Conservation (phyloP, 257 asterid species). For the Fraxinus cuspidata region DNA sequence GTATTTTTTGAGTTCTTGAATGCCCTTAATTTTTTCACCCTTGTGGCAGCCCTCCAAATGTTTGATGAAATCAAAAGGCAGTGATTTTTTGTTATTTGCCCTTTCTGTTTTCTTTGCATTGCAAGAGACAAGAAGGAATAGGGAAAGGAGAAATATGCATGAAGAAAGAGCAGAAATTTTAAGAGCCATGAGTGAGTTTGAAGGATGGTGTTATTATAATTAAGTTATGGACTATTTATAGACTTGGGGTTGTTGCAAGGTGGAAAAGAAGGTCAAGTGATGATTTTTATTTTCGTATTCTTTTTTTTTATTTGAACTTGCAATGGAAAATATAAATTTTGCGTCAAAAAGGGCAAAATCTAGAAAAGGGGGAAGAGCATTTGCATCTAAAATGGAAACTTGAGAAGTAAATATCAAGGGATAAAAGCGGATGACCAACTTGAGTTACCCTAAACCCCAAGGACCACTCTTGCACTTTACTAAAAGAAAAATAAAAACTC, state of each 20-base stretch:
- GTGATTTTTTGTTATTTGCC: constrained; percentile 10
- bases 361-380: no score
- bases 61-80: constrained; percentile 42
- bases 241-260: background rate
- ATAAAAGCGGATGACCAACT: no score
- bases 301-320: no score
- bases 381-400: no score
- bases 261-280: no score
- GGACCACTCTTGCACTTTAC: no score
- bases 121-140: background rate
- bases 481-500: no score
- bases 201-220: background rate
- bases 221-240: background rate
- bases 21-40: constrained; percentile 29
- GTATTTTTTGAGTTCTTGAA: constrained; percentile 30
- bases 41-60: constrained; percentile 35
- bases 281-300: no score
- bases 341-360: no score
- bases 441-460: no score
- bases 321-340: no score
- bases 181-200: constrained; percentile 25
- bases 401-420: no score
- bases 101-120: constrained; percentile 17
- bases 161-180: constrained; percentile 8
- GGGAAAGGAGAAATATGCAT: constrained; percentile 11